These are phyloP conservation scores for Mitragyna speciosa DNA, from an alignment of 257 asterid genomes.

Conservation along the genomic window DNA sequence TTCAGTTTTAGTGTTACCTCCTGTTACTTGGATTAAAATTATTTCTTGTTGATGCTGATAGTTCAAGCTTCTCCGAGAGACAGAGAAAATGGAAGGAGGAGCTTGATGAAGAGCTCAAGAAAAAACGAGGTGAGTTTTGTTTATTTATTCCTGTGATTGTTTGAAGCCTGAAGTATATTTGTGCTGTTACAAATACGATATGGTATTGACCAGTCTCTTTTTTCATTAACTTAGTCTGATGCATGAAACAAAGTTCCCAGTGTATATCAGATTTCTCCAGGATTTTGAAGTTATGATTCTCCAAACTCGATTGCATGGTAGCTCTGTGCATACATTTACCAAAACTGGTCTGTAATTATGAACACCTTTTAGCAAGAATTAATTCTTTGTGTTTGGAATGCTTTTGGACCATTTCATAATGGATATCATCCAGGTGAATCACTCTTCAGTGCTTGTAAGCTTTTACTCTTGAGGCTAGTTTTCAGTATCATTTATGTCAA, in stretches of 20 bases:
- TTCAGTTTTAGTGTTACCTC: neutral
- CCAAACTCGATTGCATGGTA: neutral
- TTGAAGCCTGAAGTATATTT: neutral
- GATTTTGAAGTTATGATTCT: neutral
- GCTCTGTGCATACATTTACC: neutral
- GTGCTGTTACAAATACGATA: neutral
- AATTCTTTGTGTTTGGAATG: neutral
- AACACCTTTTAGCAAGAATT: neutral
- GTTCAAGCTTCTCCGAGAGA: constrained; percentile 65
- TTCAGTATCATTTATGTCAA: neutral
- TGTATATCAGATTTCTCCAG: neutral
- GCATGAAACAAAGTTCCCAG: neutral
- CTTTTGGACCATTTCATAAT: neutral
- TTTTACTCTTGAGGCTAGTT: constrained; percentile 8
- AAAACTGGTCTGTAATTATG: neutral
- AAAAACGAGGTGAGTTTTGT: constrained; percentile 72
- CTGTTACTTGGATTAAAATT: constrained; percentile 21
- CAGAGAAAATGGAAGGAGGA: constrained; percentile 96
- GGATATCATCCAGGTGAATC: neutral
- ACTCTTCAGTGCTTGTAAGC: neutral
- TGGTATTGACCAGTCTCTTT: too few relatives aligned
- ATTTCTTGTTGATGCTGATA: constrained; percentile 20
- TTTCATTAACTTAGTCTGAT: neutral
- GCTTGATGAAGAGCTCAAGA: constrained; percentile 89
- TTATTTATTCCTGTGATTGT: constrained; percentile 1